Base-by-base conservation (phyloP, 306 rosid species). In the Dalbergia cultrata region DNA sequence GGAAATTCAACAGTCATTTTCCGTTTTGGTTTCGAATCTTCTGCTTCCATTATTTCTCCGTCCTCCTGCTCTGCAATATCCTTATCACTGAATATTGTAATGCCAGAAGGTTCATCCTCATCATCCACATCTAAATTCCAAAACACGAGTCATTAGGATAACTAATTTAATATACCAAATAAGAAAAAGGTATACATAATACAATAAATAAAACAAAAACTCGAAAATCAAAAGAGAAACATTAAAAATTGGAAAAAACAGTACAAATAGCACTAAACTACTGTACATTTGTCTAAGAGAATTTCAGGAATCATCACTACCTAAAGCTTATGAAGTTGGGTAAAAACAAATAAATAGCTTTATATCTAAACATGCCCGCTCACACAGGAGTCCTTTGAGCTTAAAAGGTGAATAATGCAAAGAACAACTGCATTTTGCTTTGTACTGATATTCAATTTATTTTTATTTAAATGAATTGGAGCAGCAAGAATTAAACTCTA, bases 101-200 rank as follows among this genome's bases (percentile, higher is more conserved):
- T 96, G 75, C 97, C 98, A 13, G 99, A 96, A 53, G 98, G 97
- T 87, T 89, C 89, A 88, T 96, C 94, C 83, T 87, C 97, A 34
- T 85, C 89, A 82, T 92, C 99, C 64, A 65, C 87, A 85, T 92
- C 94, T 93, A 67, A 76, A 85, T 83, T 72, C 49, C 75, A 86
- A 37, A 22, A 63, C 47, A 63, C 13, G 49, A 68, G 34, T 74
- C 26, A 83, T 21, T 26, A 35, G 64, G 19, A 44, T 45, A 53
- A 17, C 69, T 22, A 5, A 76, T 68, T 52, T 12, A 4, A 34
- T 6, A 80, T 31, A 53, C 43, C 52, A 60, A 68, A 41, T n/a
- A 63, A 66, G 72, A 73, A 58, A 74, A 67, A 78, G 37, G 7
- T 53, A 53, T 5, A 72, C 8, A 47, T 19, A 26, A 59, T 8